Evolutionary conservation across 177 flowering plant genomes (phyloP), one percentile per base, ranked within the genome.

Genomic region (Vitis hybrid): DNA sequence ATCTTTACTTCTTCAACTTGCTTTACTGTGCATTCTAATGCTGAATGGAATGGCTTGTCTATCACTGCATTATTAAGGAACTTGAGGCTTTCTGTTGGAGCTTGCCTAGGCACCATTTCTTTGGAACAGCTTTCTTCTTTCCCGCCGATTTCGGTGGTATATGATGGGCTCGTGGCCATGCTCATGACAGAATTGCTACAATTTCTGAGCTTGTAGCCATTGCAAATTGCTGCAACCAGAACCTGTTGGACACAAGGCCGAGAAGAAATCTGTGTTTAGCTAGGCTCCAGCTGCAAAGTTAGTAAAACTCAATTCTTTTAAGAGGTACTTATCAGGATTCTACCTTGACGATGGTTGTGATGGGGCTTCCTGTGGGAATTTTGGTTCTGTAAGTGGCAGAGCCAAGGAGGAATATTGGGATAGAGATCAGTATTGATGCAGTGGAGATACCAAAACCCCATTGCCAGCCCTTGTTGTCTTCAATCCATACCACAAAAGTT

Each of bases 391-490:
- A 90, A 29, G 63, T 66, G 12, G 82, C 29, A 12, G 93, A 88
- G 39, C 95, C 97, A 31, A 78, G 66, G 31, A 90, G 78, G 78
- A 92, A 92, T 61, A 88, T 56, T 3, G 87, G 88, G 49, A 89
- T 80, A 2, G 95, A 83, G 67, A 86, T 51, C 22, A 90, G 69
- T 56, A 90, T 88, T 2, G 88, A 34, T 2, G 66, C 78, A 3
- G 97, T 82, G 4, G 94, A 82, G 58, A 85, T 75, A 0, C 88
- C 93, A 26, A 88, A 83, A 16, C 94, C 94, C 93, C 91, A 92
- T 31, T 86, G 81, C 97, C 94, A 90, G 52, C 97, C 97, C 55
- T 74, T 82, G 79, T 92, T 90, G 68, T 88, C 93, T 71, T 92
- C 93, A 61, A 92, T 73, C 94, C 94, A 92, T 2, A 90, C 97